A percentile compares a stretch with the other conserved stretches of the same genome.
phyloP scores from a whole-genome alignment of 805 yeast species.

The Vanderwaltozyma yarrowii region DNA sequence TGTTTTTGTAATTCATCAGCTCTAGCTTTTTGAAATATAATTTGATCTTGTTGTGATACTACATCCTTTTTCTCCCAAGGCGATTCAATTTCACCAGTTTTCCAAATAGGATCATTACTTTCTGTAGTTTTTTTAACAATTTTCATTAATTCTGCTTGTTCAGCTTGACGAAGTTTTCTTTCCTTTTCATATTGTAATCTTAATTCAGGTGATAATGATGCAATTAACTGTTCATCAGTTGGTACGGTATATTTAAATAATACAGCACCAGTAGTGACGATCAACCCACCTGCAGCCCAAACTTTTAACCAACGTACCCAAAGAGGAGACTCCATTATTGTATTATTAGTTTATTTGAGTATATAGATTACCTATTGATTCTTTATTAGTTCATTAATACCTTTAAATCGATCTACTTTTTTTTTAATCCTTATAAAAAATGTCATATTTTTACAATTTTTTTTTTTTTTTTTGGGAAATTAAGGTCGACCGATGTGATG shows the following conservation, averaged over 20 bases:
- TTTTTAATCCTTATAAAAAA: no score
- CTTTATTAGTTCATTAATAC: no score
- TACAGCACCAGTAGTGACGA: constrained; percentile 63
- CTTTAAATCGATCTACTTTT: no score
- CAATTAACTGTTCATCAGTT: constrained; percentile 69
- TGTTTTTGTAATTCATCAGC: constrained; percentile 26
- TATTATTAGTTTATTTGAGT: not conserved
- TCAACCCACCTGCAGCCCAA: constrained; percentile 49
- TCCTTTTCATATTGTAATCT: constrained; percentile 64
- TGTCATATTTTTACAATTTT: no score
- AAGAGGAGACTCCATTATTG: constrained; percentile 31
- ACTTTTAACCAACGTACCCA: constrained; percentile 54
- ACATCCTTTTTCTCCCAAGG: constrained; percentile 48
- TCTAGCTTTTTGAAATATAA: constrained; percentile 33
- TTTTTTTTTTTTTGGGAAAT: no score
- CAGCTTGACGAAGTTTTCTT: constrained; percentile 49
- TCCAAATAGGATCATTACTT: constrained; percentile 76
- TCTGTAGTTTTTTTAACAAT: constrained; percentile 53
- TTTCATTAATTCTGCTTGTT: constrained; percentile 60
- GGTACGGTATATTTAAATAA: constrained; percentile 71
- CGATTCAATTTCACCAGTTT: constrained; percentile 55
- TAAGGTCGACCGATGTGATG: no score
- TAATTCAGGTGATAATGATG: constrained; percentile 71
- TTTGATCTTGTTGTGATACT: constrained; percentile 28
- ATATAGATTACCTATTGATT: no score